A percentile compares a stretch with the other conserved stretches of the same genome.
These are phyloP conservation scores for Apiosordaria backusii DNA, from an alignment of 495 filamentous ascomycete species.

Conservation along the genomic window DNA sequence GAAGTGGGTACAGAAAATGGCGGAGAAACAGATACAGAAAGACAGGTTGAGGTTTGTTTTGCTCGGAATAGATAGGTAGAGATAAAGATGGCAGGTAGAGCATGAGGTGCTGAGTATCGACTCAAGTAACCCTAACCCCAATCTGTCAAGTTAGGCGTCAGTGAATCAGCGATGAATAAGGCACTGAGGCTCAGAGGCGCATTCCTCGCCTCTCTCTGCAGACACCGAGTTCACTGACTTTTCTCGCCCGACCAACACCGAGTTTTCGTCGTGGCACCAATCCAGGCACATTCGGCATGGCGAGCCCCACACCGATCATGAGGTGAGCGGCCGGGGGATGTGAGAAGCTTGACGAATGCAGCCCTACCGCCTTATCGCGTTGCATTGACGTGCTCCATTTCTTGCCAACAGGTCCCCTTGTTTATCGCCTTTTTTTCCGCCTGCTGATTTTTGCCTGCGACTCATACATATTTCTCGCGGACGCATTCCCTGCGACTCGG, in stretches of 20 bases:
- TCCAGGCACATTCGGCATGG: background rate
- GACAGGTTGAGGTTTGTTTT: too few relatives aligned
- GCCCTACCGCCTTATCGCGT: background rate
- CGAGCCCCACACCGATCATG: background rate
- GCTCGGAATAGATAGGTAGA: background rate
- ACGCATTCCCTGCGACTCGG: background rate
- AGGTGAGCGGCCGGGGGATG: background rate
- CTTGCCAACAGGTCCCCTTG: background rate
- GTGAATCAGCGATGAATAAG: too few relatives aligned
- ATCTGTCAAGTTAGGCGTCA: background rate
- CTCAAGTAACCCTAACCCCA: background rate
- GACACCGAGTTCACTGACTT: background rate
- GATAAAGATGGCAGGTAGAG: too few relatives aligned
- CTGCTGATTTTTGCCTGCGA: background rate
- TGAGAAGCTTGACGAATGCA: background rate
- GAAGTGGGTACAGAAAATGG: background rate
- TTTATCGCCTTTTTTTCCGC: background rate
- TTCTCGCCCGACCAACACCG: background rate
- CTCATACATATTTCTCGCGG: background rate
- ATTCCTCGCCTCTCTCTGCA: background rate
- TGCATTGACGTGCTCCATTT: background rate
- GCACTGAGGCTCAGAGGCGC: too few relatives aligned
- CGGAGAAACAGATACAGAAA: background rate
- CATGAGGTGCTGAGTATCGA: too few relatives aligned
- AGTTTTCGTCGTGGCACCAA: background rate